A percentile compares a stretch with the other conserved stretches of the same genome.
These are phyloP conservation scores for Nakaseomyces uthaithaninus DNA, from an alignment of 1,139 yeast genomes.

Conservation along the genomic window DNA sequence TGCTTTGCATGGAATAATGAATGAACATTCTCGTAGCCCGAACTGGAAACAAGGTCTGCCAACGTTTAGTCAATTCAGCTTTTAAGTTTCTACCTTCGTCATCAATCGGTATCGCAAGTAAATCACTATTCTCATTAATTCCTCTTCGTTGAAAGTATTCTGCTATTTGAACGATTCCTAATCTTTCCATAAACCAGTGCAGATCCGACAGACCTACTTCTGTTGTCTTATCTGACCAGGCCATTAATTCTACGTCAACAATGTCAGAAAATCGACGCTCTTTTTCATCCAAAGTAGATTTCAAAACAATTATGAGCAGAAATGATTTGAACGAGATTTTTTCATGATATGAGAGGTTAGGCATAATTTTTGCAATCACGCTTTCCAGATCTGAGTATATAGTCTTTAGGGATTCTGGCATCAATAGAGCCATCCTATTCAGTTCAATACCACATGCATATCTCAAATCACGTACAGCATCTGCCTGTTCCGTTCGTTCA, in stretches of 20 bases:
- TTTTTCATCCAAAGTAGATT: conserved; percentile 63
- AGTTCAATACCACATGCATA: conserved; percentile 93
- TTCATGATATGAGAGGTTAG: conserved; percentile 80
- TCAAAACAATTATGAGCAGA: conserved; percentile 79
- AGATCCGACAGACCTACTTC: conserved; percentile 81
- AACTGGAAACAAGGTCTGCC: conserved; percentile 92
- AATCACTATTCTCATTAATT: conserved; percentile 66
- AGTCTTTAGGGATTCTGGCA: conserved; percentile 82
- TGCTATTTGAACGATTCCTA: conserved; percentile 90
- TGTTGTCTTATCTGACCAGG: conserved; percentile 91
- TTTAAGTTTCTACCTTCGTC: conserved; percentile 77
- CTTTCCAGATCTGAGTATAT: conserved; percentile 75
- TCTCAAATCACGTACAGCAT: conserved; percentile 76
- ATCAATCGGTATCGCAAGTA: conserved; percentile 77
- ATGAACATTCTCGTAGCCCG: conserved; percentile 91
- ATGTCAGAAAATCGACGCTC: conserved; percentile 73
- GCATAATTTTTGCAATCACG: conserved; percentile 66
- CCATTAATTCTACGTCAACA: conserved; percentile 84
- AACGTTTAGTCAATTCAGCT: conserved; percentile 71
- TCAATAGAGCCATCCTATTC: conserved; percentile 83
- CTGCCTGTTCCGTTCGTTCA: conserved; percentile 64
- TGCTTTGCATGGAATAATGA: conserved; percentile 89
- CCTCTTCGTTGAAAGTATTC: conserved; percentile 79
- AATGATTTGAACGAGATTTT: conserved; percentile 90
- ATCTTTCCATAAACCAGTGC: conserved; percentile 96